Conservation (phyloP, 2,329 filamentous ascomycete species). For the Hymenoscyphus salicellus region DNA sequence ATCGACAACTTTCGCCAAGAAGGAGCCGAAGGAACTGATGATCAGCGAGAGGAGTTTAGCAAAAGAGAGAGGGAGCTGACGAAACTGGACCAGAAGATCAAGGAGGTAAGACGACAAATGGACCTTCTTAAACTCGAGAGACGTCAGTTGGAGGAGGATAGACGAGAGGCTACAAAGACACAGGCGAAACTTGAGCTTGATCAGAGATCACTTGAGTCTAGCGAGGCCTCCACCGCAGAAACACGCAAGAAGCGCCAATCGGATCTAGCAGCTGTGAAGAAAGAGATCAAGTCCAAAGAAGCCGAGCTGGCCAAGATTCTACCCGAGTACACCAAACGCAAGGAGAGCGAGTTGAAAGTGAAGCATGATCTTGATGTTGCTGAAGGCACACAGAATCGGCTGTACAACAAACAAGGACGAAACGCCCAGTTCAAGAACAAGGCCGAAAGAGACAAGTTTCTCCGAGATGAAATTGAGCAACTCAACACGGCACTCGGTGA, state of each 20-base stretch:
- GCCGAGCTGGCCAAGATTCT: constrained; percentile 69
- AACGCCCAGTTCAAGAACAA: constrained; percentile 86
- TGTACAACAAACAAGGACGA: constrained; percentile 89
- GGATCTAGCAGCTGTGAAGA: constrained; percentile 69
- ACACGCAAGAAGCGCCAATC: constrained; percentile 67
- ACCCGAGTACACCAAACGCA: constrained; percentile 72
- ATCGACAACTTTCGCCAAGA: constrained; percentile 79
- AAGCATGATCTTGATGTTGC: constrained; percentile 72
- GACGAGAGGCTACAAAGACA: constrained; percentile 73
- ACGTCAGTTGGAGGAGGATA: constrained; percentile 83
- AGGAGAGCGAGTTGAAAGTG: constrained; percentile 67
- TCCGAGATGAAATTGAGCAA: constrained; percentile 77
- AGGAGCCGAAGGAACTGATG: constrained; percentile 80
- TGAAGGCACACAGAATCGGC: constrained; percentile 69
- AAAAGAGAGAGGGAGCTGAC: constrained; percentile 77
- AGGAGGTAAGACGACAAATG: constrained; percentile 75
- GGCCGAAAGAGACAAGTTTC: constrained; percentile 78
- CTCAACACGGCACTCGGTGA: constrained; percentile 72
- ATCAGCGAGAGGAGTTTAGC: constrained; percentile 71
- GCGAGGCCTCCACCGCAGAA: constrained; percentile 73
- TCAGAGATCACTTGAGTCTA: constrained; percentile 77
- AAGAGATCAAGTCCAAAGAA: constrained; percentile 74
- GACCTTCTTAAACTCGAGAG: constrained; percentile 83
- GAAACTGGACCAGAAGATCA: constrained; percentile 74
- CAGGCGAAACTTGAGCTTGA: constrained; percentile 85